Evolutionary conservation across 129 eudicot species (phyloP).

Genomic region (Arctium lappa): DNA sequence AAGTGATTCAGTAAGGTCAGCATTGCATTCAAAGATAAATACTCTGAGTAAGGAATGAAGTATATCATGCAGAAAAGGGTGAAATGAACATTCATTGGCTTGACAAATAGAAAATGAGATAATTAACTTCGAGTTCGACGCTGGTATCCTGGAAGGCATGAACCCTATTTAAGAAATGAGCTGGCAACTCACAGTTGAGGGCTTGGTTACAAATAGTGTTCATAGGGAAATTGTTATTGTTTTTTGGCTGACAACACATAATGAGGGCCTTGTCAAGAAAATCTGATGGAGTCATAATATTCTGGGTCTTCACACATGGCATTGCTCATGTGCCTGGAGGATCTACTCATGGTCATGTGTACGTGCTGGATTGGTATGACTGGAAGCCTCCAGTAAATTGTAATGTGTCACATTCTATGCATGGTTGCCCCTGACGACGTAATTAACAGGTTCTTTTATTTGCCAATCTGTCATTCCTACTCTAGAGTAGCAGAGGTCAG

Average conservation of each 20-base stretch:
- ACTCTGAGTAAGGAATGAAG: background rate
- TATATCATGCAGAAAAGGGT: background rate
- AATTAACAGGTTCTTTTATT: too few relatives aligned
- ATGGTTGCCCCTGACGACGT: too few relatives aligned
- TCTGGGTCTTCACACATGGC: too few relatives aligned
- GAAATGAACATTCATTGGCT: background rate
- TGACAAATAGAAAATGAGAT: background rate
- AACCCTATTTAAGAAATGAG: background rate
- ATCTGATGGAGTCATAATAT: background rate
- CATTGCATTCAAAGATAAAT: background rate
- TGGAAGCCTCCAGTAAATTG: too few relatives aligned
- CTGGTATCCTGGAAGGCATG: background rate
- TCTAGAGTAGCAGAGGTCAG: too few relatives aligned
- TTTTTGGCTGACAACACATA: background rate
- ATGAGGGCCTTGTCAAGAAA: background rate
- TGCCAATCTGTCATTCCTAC: too few relatives aligned
- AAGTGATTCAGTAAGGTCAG: background rate
- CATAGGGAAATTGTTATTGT: too few relatives aligned
- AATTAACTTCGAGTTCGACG: background rate
- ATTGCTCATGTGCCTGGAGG: too few relatives aligned
- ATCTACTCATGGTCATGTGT: too few relatives aligned
- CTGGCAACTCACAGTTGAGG: background rate
- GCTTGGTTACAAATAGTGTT: background rate
- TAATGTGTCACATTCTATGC: too few relatives aligned
- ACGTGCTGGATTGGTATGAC: too few relatives aligned